These are phyloP conservation scores for Coemansia interrupta DNA, from an alignment of 192 early-diverging fungal species.

Conservation along the genomic window DNA sequence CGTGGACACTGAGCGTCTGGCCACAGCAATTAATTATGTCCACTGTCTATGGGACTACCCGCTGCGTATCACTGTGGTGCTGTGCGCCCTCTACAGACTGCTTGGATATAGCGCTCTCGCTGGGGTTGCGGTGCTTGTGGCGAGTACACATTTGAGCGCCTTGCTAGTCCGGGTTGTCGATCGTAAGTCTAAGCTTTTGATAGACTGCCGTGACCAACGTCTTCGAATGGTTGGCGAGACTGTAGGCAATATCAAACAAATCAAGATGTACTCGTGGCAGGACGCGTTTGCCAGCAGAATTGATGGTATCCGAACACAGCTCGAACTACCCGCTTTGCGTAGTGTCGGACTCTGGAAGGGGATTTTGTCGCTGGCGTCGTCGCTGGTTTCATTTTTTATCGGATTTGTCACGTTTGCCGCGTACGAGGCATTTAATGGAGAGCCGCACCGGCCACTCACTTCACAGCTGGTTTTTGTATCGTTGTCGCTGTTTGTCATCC, in stretches of 20 bases:
- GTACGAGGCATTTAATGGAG: constrained; percentile 30
- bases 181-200: constrained; percentile 74
- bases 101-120: constrained; percentile 82
- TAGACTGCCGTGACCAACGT: constrained; percentile 63
- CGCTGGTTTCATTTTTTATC: constrained; percentile 43
- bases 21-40: constrained; percentile 64
- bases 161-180: constrained; percentile 66
- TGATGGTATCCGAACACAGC: constrained; percentile 27
- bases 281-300: constrained; percentile 39
- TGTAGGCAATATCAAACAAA: constrained; percentile 59
- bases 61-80: constrained; percentile 75
- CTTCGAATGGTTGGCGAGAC: constrained; percentile 69
- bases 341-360: constrained; percentile 32
- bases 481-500: constrained; percentile 49
- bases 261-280: constrained; percentile 75
- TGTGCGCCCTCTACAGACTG: constrained; percentile 76
- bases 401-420: constrained; percentile 46
- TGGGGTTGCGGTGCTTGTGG: constrained; percentile 78
- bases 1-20: constrained; percentile 68
- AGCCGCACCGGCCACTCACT: constrained; percentile 44
- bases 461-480: constrained; percentile 52
- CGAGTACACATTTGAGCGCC: constrained; percentile 82
- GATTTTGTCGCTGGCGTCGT: constrained; percentile 30
- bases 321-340: constrained; percentile 45
- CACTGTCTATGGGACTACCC: constrained; percentile 80